These are phyloP conservation scores for Phellinidium pouzarii DNA, from an alignment of 1,284 basidiomycete genomes.

Conservation along the genomic window DNA sequence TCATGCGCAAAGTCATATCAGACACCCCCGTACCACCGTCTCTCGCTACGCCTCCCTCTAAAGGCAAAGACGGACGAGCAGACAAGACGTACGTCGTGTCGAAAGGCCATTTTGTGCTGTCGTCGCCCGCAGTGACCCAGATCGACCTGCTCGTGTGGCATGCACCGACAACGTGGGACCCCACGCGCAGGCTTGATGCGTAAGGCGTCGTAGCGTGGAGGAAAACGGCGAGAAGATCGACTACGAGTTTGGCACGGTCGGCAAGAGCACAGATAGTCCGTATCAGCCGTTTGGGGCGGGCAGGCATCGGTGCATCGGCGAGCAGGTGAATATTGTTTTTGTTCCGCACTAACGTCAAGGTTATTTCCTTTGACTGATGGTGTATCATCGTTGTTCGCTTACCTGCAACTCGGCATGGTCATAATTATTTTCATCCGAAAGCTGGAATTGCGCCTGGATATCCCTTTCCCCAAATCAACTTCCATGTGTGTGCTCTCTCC, in stretches of 20 bases:
- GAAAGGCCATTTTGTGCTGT: constrained; percentile 85
- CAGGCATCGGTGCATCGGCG: constrained; percentile 90
- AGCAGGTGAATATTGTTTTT: constrained; percentile 56
- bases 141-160: constrained; percentile 84
- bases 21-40: constrained; percentile 81
- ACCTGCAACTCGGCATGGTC: constrained; percentile 86
- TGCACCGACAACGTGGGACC: constrained; percentile 69
- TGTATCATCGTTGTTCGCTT: constrained; percentile 70
- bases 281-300: constrained; percentile 98
- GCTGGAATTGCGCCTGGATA: constrained; percentile 67
- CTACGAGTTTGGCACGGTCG: constrained; percentile 91
- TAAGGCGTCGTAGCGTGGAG: constrained; percentile 70
- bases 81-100: constrained; percentile 77
- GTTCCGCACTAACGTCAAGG: too few species aligned
- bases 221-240: constrained; percentile 83
- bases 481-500: constrained; percentile 55
- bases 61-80: constrained; percentile 46
- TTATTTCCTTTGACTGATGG: neutral
- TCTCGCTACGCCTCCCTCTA: constrained; percentile 77
- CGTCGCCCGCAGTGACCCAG: constrained; percentile 85
- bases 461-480: constrained; percentile 80
- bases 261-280: constrained; percentile 85
- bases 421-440: constrained; percentile 74
- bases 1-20: constrained; percentile 83
- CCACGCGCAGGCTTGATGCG: constrained; percentile 78